Evolutionary conservation across 208 protist species (phyloP), one percentile per base, ranked within the genome.

Genomic region (Trypanosoma caninum): DNA sequence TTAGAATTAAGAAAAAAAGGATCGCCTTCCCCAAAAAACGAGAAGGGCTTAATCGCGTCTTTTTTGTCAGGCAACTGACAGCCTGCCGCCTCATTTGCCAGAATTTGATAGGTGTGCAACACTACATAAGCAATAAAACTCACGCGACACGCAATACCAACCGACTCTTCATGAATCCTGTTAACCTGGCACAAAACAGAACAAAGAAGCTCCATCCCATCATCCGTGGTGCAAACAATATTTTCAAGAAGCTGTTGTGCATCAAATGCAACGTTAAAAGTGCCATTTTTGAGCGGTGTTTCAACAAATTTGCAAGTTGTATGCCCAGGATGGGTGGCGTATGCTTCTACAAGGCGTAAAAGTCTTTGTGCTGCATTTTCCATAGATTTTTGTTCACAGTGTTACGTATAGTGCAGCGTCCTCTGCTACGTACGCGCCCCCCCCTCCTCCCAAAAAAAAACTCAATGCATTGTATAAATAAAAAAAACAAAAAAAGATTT

Each of bases 101-200:
- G 56, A 44, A 63, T 54, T 0, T 69, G 60, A 57, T 82, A 83
- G 18, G 69, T 62, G 55, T 77, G 62, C 27, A 87, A 33, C 14
- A 72, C 73, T 8, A 76, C 63, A 72, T 73, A 89, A 7, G 69
- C 61, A 54, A 86, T 58, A 59, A 89, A 86, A 50, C 78, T 82
- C 2, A 78, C 76, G 10, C 63, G 18, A 37, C 42, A 61, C 5
- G 57, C 53, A 0, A 55, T 51, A 51, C 62, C 72, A 8, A 57
- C 67, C 53, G 50, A 59, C 18, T 23, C 37, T 41, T 61, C 58
- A 65, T 66, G 59, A 5, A 66, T 46, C 16, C 44, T 3, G 41
- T 37, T 50, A 27, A 16, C 45, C 16, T 56, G 25, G 22, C 27
- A n/a, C 23, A 65, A 27, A 13, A 72, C 34, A 31, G 40, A 4